These are phyloP conservation scores for Poterioochromonas sp. DNA, from an alignment of 352 stramenopile genomes.

Conservation along the genomic window DNA sequence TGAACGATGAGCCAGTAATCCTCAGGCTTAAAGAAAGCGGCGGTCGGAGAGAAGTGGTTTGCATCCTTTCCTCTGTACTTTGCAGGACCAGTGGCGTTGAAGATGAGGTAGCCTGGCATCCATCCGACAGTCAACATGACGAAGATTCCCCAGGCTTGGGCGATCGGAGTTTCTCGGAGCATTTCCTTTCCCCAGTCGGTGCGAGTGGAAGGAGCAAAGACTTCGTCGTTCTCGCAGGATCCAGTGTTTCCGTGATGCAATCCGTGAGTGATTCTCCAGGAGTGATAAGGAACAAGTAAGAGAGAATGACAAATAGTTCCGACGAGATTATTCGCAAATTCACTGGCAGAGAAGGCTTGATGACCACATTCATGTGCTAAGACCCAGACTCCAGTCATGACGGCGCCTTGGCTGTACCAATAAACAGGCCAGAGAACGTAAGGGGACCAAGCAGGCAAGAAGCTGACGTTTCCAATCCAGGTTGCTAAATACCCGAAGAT, in stretches of 20 bases:
- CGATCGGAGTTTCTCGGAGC: slow-evolving; percentile 40
- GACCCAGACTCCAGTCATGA: slow-evolving; percentile 93
- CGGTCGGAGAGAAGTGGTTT: slow-evolving; percentile 89
- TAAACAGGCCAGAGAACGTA: slow-evolving; percentile 80
- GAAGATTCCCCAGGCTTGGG: slow-evolving; percentile 74
- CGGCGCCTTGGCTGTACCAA: slow-evolving; percentile 92
- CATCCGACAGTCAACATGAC: slow-evolving; percentile 85
- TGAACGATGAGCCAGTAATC: slow-evolving; percentile 81
- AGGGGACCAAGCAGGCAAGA: slow-evolving; percentile 46
- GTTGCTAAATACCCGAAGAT: slow-evolving; percentile 73
- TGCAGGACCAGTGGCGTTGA: slow-evolving; percentile 78
- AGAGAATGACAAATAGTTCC: slow-evolving; percentile 90
- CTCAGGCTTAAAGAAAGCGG: slow-evolving; percentile 82
- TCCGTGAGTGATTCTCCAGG: slow-evolving; percentile 86
- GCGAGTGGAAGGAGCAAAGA: slow-evolving; percentile 81
- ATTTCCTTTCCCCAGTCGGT: slow-evolving; percentile 61
- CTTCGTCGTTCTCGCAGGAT: slow-evolving; percentile 88
- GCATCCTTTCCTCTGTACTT: slow-evolving; percentile 72
- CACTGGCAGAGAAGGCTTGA: slow-evolving; percentile 82
- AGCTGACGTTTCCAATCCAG: slow-evolving; percentile 56
- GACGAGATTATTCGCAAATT: slow-evolving; percentile 88
- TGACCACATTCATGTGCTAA: slow-evolving; percentile 95
- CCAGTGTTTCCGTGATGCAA: slow-evolving; percentile 80
- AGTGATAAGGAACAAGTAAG: slow-evolving; percentile 95
- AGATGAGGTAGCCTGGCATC: slow-evolving; percentile 93